Base-by-base conservation (phyloP, 345 rosid genomes). In the Turritis glabra region DNA sequence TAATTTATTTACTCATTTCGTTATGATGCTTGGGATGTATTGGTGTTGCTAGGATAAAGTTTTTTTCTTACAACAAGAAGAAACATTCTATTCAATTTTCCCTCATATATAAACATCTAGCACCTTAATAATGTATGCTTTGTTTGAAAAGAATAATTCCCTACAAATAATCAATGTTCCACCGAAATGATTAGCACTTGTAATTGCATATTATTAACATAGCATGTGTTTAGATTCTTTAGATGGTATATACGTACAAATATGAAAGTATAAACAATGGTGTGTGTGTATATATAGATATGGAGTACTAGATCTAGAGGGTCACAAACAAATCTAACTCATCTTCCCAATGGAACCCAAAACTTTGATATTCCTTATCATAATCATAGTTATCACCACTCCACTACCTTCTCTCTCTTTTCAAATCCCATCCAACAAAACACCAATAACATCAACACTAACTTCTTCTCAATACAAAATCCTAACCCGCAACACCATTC, bases 171-270 rank as follows among this genome's bases (percentile, higher is more conserved):
- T 75, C 74, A 75, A 14, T 68, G 23, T 60, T 68, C 69, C 64
- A 75, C 79, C 79, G 64, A 60, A 60, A 69, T 76, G 69, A 76
- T 76, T 76, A 61, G 57, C 58, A 60, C 47, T 51, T 40, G 55
- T 60, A 22, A 61, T 52, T 68, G 50, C 21, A 30, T 64, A 76
- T 76, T 69, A 69, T 75, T 67, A 59, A 59, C 69, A 62, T 14
- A 53, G 19, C 80, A 77, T 77, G 76, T 70, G 76, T 14, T 63
- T 44, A 77, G 71, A 77, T 77, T 77, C 76, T 63, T 70, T 55
- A n/a, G 27, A 19, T 77, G 33, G 26, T 15, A 69, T 18, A 44
- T 69, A 35, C 59, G 44, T 62, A 44, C 71, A 69, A 53, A 62
- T 12, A 43, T 54, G 50, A 53, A 54, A 30, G 26, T 33, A 70